A percentile compares a stretch with the other conserved stretches of the same genome.
These are phyloP conservation scores for Emmonsiellopsis sp. DNA, from an alignment of 2,329 filamentous ascomycete species.

Conservation along the genomic window DNA sequence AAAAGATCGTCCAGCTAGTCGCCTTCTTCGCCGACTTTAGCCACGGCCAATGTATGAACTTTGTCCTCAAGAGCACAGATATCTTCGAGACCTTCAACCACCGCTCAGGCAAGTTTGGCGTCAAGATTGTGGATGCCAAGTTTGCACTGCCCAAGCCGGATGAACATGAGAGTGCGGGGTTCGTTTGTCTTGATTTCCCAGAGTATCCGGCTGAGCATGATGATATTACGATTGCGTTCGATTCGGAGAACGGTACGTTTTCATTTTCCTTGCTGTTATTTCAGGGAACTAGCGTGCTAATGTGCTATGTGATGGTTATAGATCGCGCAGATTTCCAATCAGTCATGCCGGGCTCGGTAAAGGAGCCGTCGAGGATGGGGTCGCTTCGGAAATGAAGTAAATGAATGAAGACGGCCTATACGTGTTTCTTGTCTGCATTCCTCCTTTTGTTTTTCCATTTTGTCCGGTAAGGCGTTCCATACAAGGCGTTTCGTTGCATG, in stretches of 20 bases:
- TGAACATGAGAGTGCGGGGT: constrained; percentile 50
- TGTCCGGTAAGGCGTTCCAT: no score
- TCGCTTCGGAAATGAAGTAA: constrained; percentile 29
- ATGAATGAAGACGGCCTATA: neutral
- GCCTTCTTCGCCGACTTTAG: constrained; percentile 84
- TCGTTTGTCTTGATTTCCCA: constrained; percentile 75
- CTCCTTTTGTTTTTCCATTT: no score
- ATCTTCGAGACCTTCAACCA: constrained; percentile 59
- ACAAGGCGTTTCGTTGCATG: no score
- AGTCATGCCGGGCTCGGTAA: constrained; percentile 28
- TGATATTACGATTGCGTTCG: constrained; percentile 79
- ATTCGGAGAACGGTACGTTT: constrained; percentile 61
- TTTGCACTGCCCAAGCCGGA: constrained; percentile 64
- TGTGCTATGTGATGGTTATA: constrained; percentile 9
- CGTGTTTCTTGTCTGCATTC: neutral
- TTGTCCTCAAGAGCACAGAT: constrained; percentile 75
- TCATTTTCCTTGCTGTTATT: neutral
- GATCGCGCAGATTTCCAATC: constrained; percentile 29
- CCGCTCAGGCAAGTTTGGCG: constrained; percentile 55
- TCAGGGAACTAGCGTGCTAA: neutral
- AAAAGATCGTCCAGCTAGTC: constrained; percentile 65
- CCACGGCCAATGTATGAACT: constrained; percentile 82
- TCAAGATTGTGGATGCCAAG: constrained; percentile 82
- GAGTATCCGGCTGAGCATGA: constrained; percentile 90
- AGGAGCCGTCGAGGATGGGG: constrained; percentile 30